A percentile compares a stretch with the other conserved stretches of the same genome.
Evolutionary conservation across 352 stramenopile genomes (phyloP).

Genomic region (Phytophthora podocarpi): DNA sequence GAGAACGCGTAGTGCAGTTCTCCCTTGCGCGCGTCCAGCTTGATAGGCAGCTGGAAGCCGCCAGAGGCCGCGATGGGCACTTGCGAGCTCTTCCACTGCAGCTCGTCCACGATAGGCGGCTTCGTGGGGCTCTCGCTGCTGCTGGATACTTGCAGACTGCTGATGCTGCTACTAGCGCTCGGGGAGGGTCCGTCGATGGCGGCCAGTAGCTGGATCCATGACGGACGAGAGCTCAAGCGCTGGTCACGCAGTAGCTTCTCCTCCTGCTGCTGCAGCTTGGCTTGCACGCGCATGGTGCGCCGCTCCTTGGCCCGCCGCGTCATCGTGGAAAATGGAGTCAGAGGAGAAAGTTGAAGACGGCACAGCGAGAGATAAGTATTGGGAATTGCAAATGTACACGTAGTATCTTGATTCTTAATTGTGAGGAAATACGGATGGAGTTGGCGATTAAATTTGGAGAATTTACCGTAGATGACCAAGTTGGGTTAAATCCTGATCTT

Average conservation of each 20-base stretch:
- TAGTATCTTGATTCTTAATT: no score
- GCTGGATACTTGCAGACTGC: constrained; percentile 20
- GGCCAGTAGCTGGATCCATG: constrained; percentile 65
- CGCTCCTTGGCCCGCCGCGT: constrained; percentile 81
- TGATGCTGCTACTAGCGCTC: constrained; percentile 19
- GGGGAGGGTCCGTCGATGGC: constrained; percentile 51
- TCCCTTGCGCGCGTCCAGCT: constrained; percentile 63
- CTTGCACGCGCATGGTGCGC: constrained; percentile 61
- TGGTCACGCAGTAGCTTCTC: constrained; percentile 44
- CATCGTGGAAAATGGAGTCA: constrained; percentile 40
- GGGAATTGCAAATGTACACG: constrained; percentile 7
- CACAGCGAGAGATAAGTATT: constrained; percentile 20
- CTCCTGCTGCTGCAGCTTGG: constrained; percentile 56
- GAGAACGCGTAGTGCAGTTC: constrained; percentile 69
- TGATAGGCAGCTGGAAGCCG: constrained; percentile 75
- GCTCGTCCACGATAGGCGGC: constrained; percentile 50
- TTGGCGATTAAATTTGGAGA: no score
- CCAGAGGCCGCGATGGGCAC: constrained; percentile 69
- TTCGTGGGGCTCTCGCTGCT: constrained; percentile 14
- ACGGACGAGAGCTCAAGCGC: constrained; percentile 44
- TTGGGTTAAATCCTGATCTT: no score
- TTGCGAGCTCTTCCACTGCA: constrained; percentile 82
- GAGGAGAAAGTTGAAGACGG: constrained; percentile 39
- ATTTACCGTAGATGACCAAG: no score
- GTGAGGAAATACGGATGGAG: no score